Conservation (phyloP, 208 protist genomes). For the Naegleria fowleri region DNA sequence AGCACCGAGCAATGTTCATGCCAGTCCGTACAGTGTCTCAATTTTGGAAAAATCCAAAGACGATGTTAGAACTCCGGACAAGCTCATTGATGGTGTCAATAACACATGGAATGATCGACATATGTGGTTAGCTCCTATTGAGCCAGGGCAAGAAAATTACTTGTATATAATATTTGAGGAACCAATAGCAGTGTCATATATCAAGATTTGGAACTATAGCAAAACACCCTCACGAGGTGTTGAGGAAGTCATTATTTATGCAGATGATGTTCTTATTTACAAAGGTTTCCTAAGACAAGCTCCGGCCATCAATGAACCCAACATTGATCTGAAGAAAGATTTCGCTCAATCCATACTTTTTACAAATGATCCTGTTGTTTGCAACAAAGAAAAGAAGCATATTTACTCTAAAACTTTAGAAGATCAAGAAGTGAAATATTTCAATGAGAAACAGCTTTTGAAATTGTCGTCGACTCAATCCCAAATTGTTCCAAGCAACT, state of each 20-base stretch:
- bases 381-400: background rate
- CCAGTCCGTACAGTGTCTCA: conserved; percentile 35
- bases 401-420: background rate
- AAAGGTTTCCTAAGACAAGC: conserved; percentile 39
- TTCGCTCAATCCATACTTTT: conserved; percentile 33
- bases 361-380: conserved; percentile 33
- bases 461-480: background rate
- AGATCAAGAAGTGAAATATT: background rate
- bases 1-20: background rate
- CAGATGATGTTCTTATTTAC: conserved; percentile 49
- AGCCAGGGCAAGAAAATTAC: conserved; percentile 22
- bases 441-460: background rate
- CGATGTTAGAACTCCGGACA: conserved; percentile 43
- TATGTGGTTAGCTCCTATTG: conserved; percentile 51
- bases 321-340: background rate
- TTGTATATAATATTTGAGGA: conserved; percentile 30
- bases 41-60: conserved; percentile 24
- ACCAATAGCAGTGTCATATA: conserved; percentile 38
- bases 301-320: background rate
- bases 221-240: conserved; percentile 49
- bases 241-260: conserved; percentile 45
- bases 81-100: conserved; percentile 52
- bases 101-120: conserved; percentile 48
- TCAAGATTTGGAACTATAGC: conserved; percentile 57
- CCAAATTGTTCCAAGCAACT: background rate